These are phyloP conservation scores for Debaryomyces tyrocola DNA, from an alignment of 805 yeast genomes.

Conservation along the genomic window DNA sequence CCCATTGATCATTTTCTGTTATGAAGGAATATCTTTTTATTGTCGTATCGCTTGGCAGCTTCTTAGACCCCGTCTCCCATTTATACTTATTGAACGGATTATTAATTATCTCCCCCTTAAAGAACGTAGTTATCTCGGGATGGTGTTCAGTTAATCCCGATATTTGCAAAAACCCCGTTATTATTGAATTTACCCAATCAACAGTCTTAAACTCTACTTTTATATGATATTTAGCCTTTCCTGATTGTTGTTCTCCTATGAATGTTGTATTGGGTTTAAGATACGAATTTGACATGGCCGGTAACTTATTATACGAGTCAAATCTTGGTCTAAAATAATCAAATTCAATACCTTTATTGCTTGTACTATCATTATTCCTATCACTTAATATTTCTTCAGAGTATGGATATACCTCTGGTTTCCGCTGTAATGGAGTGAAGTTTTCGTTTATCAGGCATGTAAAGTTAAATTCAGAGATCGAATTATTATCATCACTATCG, in stretches of 20 bases:
- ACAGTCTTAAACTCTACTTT: constrained; percentile 67
- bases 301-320: constrained; percentile 7
- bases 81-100: constrained; percentile 31
- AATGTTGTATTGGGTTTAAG: constrained; percentile 63
- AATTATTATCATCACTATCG: background rate
- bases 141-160: constrained; percentile 62
- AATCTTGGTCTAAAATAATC: background rate
- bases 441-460: background rate
- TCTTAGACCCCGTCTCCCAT: constrained; percentile 16
- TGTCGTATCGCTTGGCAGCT: constrained; percentile 8
- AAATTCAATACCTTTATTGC: background rate
- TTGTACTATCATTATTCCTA: background rate
- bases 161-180: constrained; percentile 64
- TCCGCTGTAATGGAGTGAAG: background rate
- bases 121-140: constrained; percentile 68
- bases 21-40: constrained; percentile 47
- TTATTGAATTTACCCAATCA: constrained; percentile 53
- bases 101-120: constrained; percentile 70
- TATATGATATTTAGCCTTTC: constrained; percentile 63
- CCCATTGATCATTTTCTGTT: constrained; percentile 62
- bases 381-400: background rate
- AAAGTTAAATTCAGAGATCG: background rate
- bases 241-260: constrained; percentile 71
- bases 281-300: constrained; percentile 40
- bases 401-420: background rate